phyloP scores from a whole-genome alignment of 2,329 filamentous ascomycete genomes.

The Drechslerella coelobrocha region DNA sequence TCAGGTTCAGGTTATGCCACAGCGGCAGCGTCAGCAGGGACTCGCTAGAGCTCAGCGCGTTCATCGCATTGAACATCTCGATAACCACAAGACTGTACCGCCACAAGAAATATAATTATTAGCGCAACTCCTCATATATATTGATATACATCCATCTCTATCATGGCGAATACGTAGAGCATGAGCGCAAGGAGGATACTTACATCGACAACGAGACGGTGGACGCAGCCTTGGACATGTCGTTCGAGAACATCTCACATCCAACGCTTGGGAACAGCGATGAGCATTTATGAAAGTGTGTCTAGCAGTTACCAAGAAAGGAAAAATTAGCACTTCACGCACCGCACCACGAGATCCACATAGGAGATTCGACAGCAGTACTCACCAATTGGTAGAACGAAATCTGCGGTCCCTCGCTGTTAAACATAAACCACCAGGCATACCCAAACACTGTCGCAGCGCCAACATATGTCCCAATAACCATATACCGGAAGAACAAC shows the following conservation, averaged over 20 bases:
- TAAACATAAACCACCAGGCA: constrained; percentile 99
- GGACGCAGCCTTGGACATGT: constrained; percentile 85
- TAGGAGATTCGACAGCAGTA: constrained; percentile 56
- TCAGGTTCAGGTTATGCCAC: constrained; percentile 99
- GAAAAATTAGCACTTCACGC: background rate
- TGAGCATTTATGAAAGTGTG: constrained; percentile 93
- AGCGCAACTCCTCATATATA: too few species aligned
- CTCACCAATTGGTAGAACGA: constrained; percentile 76
- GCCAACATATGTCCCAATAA: constrained; percentile 94
- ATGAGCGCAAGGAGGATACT: constrained; percentile 58
- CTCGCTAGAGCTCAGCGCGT: constrained; percentile 93
- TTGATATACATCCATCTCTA: background rate
- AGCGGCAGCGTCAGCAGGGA: constrained; percentile 89
- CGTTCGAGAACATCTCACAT: constrained; percentile 87
- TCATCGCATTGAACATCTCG: constrained; percentile 99
- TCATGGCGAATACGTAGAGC: background rate
- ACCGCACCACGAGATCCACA: constrained; percentile 52
- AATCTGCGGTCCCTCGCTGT: constrained; percentile 87
- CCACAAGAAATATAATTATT: background rate
- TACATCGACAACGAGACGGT: constrained; percentile 77
- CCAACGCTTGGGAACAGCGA: constrained; percentile 85
- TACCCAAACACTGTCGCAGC: constrained; percentile 94
- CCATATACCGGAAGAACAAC: constrained; percentile 97
- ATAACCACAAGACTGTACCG: constrained; percentile 80
- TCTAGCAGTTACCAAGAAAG: too few species aligned